Evolutionary conservation across 139 green algal genomes (phyloP), one percentile per base, ranked within the genome.

Genomic region (Coccomyxa sp.): DNA sequence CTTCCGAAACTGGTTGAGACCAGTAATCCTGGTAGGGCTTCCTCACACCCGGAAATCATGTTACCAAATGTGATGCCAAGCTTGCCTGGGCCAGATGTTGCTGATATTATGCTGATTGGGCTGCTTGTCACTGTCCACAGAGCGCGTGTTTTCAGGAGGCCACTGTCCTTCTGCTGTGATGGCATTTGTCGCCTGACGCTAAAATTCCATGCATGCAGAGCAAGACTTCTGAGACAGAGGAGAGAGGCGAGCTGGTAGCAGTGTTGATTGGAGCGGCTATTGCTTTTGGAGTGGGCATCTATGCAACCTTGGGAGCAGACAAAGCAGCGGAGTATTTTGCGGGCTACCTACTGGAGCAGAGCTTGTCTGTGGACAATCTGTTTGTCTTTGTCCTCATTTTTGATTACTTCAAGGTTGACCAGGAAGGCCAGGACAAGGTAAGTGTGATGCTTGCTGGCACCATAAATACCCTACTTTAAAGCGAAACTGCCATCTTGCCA

Each of bases 351-450:
- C 82, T 99, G 82, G 96, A 99, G 86, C 96, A 99, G 87, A 93
- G 80, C 38, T 82, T 99, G 37, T 95, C 88, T 7, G 91, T 99
- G 7, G 96, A 99, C 90, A 99, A 99, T 80, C 86, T 99, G 36
- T 98, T 99, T 87, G 96, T 99, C 16, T 99, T 99, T 76, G 88
- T 98, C 34, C 90, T 99, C 14, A 90, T 99, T 0, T 99, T 99
- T 84, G 89, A 89, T n/a, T 97, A 95, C 81, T 94, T 97, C 82
- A 89, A 93, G 70, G 95, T 91, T 2, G 91, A 91, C 0, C 31
- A 71, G 10, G 79, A 86, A 7, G 88, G 82, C 37, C 94, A 98
- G 84, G 81, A 79, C 39, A 97, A 93, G 84, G 87, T 83, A 39
- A 41, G 79, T 71, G 64, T 34, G 64, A 22, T 22, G 2, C 50